These are phyloP conservation scores for Leccinum longicurvipes DNA, from an alignment of 768 basidiomycete species.

Conservation along the genomic window DNA sequence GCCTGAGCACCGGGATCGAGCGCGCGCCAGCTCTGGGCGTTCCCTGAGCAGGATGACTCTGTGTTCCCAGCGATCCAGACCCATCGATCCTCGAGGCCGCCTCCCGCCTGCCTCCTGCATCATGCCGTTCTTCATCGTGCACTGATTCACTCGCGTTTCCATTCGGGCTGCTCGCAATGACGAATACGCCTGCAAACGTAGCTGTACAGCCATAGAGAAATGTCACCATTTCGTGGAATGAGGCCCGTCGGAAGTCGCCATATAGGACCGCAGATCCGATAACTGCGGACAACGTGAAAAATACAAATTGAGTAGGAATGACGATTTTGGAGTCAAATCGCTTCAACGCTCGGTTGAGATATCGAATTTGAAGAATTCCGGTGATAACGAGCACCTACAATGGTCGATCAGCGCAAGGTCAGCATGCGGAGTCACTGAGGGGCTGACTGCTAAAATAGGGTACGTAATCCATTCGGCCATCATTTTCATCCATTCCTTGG, in stretches of 20 bases:
- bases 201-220: slow-evolving; percentile 85
- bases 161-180: slow-evolving; percentile 68
- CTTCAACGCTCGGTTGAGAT: slow-evolving; percentile 85
- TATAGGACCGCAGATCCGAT: slow-evolving; percentile 91
- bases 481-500: slow-evolving; percentile 70
- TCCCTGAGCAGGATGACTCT: slow-evolving; percentile 42
- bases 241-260: slow-evolving; percentile 83
- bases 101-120: slow-evolving; percentile 29
- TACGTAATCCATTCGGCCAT: slow-evolving; percentile 83
- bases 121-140: slow-evolving; percentile 31
- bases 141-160: slow-evolving; percentile 26
- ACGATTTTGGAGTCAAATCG: slow-evolving; percentile 93
- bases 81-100: slow-evolving; percentile 27
- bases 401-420: slow-evolving; percentile 6
- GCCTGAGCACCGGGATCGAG: slow-evolving; percentile 46
- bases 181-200: slow-evolving; percentile 88
- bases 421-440: not conserved
- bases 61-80: slow-evolving; percentile 22
- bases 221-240: slow-evolving; percentile 77
- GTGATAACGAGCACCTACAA: slow-evolving; percentile 64
- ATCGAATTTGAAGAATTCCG: slow-evolving; percentile 80
- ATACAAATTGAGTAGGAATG: slow-evolving; percentile 92
- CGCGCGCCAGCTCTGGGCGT: slow-evolving; percentile 41
- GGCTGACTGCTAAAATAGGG: slow-evolving; percentile 64
- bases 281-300: slow-evolving; percentile 92